A percentile compares a stretch with the other conserved stretches of the same genome.
These are phyloP conservation scores for Strobilomyces echinocephalus DNA, from an alignment of 768 basidiomycete species.

Conservation along the genomic window DNA sequence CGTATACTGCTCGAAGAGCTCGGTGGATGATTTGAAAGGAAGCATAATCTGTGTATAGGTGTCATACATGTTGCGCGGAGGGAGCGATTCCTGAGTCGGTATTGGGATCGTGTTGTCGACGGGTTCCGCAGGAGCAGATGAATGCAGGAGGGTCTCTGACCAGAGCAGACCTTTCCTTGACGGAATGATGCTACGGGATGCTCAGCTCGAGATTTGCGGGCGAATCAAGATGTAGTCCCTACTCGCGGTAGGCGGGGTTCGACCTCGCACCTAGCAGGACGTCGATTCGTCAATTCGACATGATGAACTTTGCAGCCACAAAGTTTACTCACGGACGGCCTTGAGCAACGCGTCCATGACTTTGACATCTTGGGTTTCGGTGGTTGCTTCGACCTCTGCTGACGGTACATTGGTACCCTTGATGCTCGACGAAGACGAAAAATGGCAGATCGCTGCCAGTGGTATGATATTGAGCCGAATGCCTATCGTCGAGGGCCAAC, in stretches of 20 bases:
- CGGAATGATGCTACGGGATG: conserved; percentile 46
- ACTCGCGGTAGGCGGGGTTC: conserved; percentile 53
- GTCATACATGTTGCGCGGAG: conserved; percentile 60
- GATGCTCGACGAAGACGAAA: neutral
- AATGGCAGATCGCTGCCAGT: neutral
- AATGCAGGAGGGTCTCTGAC: conserved; percentile 52
- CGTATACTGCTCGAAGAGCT: conserved; percentile 62
- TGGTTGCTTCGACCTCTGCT: conserved; percentile 24
- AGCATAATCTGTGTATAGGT: conserved; percentile 65
- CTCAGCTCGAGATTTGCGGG: conserved; percentile 4
- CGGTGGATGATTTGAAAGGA: conserved; percentile 56
- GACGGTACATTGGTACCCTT: neutral
- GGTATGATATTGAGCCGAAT: neutral
- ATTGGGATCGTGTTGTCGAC: conserved; percentile 13
- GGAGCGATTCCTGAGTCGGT: conserved; percentile 23
- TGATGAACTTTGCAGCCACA: neutral
- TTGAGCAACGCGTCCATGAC: conserved; percentile 54
- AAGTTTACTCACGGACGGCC: conserved; percentile 47
- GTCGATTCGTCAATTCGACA: neutral
- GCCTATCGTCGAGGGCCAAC: neutral
- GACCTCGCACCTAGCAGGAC: conserved; percentile 40
- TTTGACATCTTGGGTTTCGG: conserved; percentile 56
- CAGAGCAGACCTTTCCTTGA: conserved; percentile 49
- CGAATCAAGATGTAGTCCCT: conserved; percentile 8
- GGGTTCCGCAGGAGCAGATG: conserved; percentile 23